Conservation (phyloP, 345 rosid genomes). For the Eucalyptus coolabah region DNA sequence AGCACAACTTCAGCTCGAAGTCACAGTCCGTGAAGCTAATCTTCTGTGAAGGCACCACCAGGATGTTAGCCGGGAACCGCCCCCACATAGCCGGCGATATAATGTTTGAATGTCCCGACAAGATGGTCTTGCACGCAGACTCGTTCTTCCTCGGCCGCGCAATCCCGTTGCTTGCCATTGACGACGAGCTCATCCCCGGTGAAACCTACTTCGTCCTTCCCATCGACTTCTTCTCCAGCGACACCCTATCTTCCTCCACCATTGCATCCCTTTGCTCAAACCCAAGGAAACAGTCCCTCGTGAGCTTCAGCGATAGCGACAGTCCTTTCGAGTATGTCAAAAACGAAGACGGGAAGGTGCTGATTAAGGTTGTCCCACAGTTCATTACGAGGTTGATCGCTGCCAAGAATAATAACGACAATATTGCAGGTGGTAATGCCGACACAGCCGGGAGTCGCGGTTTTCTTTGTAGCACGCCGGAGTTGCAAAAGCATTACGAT, state of each 20-base stretch:
- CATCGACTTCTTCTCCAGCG: constrained; percentile 5
- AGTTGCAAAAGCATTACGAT: constrained; percentile 79
- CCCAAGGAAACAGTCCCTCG: neutral
- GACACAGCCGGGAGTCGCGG: neutral
- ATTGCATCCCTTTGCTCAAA: constrained; percentile 8
- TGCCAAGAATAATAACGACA: neutral
- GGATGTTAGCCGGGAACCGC: neutral
- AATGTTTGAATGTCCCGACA: constrained; percentile 25
- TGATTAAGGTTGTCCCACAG: constrained; percentile 46
- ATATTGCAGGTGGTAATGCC: neutral
- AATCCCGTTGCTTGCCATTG: constrained; percentile 16
- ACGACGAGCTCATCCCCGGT: constrained; percentile 12
- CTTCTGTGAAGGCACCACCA: constrained; percentile 22
- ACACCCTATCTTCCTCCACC: constrained; percentile 10
- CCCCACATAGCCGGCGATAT: constrained; percentile 19
- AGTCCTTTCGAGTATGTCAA: constrained; percentile 15
- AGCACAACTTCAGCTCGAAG: neutral
- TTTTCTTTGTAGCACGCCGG: constrained; percentile 79
- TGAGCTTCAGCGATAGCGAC: constrained; percentile 1
- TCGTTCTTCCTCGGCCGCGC: constrained; percentile 29
- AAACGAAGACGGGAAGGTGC: constrained; percentile 28
- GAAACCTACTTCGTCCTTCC: constrained; percentile 27
- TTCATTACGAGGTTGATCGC: constrained; percentile 31
- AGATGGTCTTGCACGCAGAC: constrained; percentile 22
- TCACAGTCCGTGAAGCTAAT: constrained; percentile 11